These are phyloP conservation scores for Polytolypa hystricis DNA, from an alignment of 2,329 filamentous ascomycete species.

Conservation along the genomic window DNA sequence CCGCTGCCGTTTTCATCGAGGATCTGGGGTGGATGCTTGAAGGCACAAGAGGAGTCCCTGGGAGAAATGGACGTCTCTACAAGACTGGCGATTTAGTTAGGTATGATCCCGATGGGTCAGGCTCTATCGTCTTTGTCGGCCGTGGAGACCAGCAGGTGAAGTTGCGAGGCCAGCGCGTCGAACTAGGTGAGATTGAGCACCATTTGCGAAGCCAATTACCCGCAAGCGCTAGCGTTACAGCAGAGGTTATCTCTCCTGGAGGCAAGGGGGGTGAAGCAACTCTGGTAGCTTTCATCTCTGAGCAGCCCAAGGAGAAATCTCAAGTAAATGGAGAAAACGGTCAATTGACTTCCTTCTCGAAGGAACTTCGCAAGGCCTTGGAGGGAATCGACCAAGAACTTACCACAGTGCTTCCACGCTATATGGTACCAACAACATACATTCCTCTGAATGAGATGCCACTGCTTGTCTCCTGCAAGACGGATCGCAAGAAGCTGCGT, in stretches of 20 bases:
- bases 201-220: constrained; percentile 25
- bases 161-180: constrained; percentile 25
- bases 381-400: constrained; percentile 27
- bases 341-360: constrained; percentile 20
- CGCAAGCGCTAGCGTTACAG: constrained; percentile 33
- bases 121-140: constrained; percentile 21
- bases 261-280: constrained; percentile 31
- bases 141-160: constrained; percentile 27
- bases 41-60: constrained; percentile 2
- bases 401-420: constrained; percentile 26
- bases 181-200: constrained; percentile 25
- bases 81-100: constrained; percentile 27
- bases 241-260: constrained; percentile 40
- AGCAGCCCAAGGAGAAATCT: constrained; percentile 21
- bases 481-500: constrained; percentile 22
- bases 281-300: constrained; percentile 36
- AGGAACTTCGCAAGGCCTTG: constrained; percentile 18
- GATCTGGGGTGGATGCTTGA: constrained; percentile 26
- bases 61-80: constrained; percentile 18
- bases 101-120: constrained; percentile 22
- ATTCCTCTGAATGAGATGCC: constrained; percentile 30
- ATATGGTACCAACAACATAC: constrained; percentile 29
- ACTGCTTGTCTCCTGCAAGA: constrained; percentile 26
- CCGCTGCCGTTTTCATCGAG: constrained; percentile 42
- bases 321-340: constrained; percentile 19